phyloP scores from a whole-genome alignment of 164 flowering plant species.

The Amborella trichopoda region DNA sequence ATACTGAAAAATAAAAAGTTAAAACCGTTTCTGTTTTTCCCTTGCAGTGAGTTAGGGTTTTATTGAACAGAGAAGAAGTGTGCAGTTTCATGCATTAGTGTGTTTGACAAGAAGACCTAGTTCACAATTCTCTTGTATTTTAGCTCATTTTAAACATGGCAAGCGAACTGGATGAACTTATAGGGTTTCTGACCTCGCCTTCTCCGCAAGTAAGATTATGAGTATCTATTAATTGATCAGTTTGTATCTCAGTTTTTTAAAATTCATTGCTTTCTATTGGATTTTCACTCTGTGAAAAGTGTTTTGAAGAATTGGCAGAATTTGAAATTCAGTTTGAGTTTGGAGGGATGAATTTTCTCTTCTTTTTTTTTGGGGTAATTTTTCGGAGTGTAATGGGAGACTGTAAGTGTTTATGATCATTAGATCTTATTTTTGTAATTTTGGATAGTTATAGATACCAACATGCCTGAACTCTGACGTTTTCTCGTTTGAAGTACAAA shows the following conservation, averaged over 20 bases:
- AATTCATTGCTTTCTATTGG: not conserved
- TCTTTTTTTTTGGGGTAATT: not conserved
- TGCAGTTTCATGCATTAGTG: not conserved
- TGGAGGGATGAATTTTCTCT: not conserved
- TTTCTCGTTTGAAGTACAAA: too few relatives aligned
- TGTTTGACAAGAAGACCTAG: too few relatives aligned
- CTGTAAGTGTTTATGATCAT: too few relatives aligned
- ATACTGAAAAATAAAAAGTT: too few relatives aligned
- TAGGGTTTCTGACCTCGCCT: conserved; percentile 67
- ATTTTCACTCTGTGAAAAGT: not conserved
- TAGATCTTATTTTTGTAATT: too few relatives aligned
- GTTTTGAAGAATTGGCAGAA: not conserved
- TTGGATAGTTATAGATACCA: too few relatives aligned
- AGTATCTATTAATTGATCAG: not conserved
- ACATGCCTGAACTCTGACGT: too few relatives aligned
- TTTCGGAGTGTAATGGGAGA: not conserved
- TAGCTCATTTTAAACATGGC: conserved; percentile 37
- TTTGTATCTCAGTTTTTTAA: not conserved
- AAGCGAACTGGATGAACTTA: conserved; percentile 71
- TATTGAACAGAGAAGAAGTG: not conserved
- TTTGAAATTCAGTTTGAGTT: not conserved
- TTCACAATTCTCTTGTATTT: too few relatives aligned
- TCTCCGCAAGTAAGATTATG: conserved; percentile 51
- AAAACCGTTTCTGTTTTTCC: not conserved
- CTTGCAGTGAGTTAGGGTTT: too few relatives aligned